Conservation (phyloP, 768 basidiomycete species). For the Ramaria sp. region DNA sequence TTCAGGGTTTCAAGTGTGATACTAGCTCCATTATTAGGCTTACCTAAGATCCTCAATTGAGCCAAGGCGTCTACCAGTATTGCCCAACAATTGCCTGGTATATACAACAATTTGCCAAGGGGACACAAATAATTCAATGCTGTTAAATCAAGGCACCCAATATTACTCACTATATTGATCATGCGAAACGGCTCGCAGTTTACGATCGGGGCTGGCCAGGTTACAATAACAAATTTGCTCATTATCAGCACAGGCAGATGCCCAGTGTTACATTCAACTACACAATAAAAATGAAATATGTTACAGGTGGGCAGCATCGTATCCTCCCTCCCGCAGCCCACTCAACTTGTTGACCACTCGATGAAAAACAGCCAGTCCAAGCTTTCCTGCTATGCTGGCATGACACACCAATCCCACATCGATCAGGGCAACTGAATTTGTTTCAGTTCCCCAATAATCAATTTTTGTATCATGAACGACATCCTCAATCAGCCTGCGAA, state of each 20-base stretch:
- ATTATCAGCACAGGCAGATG: too few species aligned
- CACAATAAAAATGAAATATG: neutral
- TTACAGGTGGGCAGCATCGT: neutral
- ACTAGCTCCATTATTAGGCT: too few species aligned
- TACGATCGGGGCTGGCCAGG: too few species aligned
- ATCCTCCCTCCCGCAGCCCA: neutral
- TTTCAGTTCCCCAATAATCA: conserved; percentile 14
- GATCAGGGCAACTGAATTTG: conserved; percentile 34
- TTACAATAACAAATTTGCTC: too few species aligned
- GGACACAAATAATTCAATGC: too few species aligned
- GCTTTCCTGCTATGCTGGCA: conserved; percentile 10
- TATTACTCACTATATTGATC: neutral
- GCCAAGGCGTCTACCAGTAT: too few species aligned
- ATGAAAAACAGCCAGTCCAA: conserved; percentile 3
- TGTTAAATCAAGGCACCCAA: neutral
- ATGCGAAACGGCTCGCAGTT: too few species aligned
- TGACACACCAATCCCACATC: conserved; percentile 58
- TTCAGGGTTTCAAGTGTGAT: too few species aligned
- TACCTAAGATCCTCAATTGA: too few species aligned
- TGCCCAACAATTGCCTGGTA: too few species aligned
- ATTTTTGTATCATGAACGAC: conserved; percentile 35
- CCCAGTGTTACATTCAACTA: too few species aligned
- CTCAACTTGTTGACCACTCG: neutral
- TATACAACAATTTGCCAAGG: too few species aligned
- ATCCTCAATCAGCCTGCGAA: conserved; percentile 37